Evolutionary conservation across 2,329 filamentous ascomycete genomes (phyloP).

Genomic region (Talaromyces sp.): DNA sequence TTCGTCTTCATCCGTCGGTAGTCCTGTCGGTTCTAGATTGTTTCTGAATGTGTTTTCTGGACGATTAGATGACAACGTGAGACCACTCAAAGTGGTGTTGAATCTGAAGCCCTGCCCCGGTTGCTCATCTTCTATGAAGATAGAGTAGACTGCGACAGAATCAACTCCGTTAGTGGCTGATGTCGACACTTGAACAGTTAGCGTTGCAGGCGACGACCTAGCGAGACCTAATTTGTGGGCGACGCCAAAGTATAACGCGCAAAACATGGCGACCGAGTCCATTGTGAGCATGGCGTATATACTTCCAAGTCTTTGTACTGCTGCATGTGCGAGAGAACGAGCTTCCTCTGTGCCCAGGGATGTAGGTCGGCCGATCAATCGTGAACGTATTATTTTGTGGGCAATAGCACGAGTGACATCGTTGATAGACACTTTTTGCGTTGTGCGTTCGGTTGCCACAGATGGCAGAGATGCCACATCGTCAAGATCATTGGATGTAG

Average conservation of each 20-base stretch:
- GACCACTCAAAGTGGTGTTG: slow-evolving; percentile 13
- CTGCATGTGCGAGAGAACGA: slow-evolving; percentile 29
- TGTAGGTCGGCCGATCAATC: slow-evolving; percentile 26
- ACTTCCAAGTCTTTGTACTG: slow-evolving; percentile 31
- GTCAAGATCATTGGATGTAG: slow-evolving; percentile 19
- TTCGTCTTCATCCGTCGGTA: slow-evolving; percentile 17
- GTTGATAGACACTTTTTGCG: slow-evolving; percentile 27
- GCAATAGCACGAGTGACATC: slow-evolving; percentile 34
- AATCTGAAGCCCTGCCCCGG: slow-evolving; percentile 9
- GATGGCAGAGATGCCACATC: slow-evolving; percentile 29
- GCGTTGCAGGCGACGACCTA: slow-evolving; percentile 23
- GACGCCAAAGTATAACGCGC: slow-evolving; percentile 38
- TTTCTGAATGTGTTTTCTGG: neutral
- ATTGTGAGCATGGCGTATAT: slow-evolving; percentile 29
- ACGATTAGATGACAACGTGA: slow-evolving; percentile 5
- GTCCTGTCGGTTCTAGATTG: slow-evolving; percentile 1
- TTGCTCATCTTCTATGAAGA: slow-evolving; percentile 9
- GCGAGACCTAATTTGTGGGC: slow-evolving; percentile 34
- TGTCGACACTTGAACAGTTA: slow-evolving; percentile 29
- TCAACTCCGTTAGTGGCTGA: slow-evolving; percentile 7
- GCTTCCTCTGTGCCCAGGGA: slow-evolving; percentile 33
- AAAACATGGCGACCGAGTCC: slow-evolving; percentile 25
- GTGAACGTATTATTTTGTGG: slow-evolving; percentile 31
- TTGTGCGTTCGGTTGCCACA: slow-evolving; percentile 3
- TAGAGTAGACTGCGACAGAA: slow-evolving; percentile 4